These are phyloP conservation scores for Chrysanthemum lavandulifolium DNA, from an alignment of 129 eudicot species.

Conservation along the genomic window DNA sequence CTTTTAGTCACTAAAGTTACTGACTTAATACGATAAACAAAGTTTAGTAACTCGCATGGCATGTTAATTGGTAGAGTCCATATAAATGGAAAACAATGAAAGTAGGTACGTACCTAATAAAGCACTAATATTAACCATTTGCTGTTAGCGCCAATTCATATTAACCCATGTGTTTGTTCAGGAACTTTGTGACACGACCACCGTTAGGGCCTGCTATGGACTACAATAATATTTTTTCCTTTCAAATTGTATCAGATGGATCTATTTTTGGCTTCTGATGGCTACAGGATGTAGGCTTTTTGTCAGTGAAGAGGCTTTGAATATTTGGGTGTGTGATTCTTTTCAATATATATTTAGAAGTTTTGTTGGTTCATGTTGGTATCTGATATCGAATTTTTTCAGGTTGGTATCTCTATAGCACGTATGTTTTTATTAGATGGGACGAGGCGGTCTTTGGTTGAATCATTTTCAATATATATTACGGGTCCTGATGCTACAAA, in stretches of 20 bases:
- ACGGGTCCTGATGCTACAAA: constrained; percentile 73
- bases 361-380: neutral
- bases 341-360: neutral
- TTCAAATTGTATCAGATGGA: constrained; percentile 55
- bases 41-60: too few relatives aligned
- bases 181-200: too few relatives aligned
- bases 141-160: too few relatives aligned
- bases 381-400: constrained; percentile 23
- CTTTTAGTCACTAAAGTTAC: too few relatives aligned
- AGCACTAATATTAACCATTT: too few relatives aligned
- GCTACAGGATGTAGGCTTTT: constrained; percentile 95
- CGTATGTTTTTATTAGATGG: constrained; percentile 74
- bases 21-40: too few relatives aligned
- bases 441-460: constrained; percentile 72
- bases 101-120: too few relatives aligned
- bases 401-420: constrained; percentile 83
- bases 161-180: too few relatives aligned
- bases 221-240: constrained; percentile 4
- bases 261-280: constrained; percentile 95
- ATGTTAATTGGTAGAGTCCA: too few relatives aligned
- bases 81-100: too few relatives aligned
- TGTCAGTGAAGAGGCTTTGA: constrained; percentile 95
- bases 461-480: constrained; percentile 54
- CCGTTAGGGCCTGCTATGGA: neutral
- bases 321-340: constrained; percentile 83